Evolutionary conservation across 306 rosid species (phyloP).

Genomic region (Rosa lucieae): DNA sequence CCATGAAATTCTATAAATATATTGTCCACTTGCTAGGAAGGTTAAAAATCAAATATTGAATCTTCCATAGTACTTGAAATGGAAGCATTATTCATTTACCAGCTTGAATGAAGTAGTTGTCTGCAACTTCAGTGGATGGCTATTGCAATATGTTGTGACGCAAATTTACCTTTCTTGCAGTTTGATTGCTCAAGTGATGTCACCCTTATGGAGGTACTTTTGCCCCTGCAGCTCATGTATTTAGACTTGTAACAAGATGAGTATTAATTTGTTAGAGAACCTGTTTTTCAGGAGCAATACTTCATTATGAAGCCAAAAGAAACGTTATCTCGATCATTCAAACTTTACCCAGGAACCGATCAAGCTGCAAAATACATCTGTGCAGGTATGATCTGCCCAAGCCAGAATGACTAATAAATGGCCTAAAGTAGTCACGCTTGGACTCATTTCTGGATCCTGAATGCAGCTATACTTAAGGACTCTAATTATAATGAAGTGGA

Average conservation of each 20-base stretch:
- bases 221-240: background rate
- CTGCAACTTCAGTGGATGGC: conserved; percentile 4
- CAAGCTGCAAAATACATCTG: conserved; percentile 88
- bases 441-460: conserved; percentile 7
- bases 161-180: conserved; percentile 51
- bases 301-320: conserved; percentile 84
- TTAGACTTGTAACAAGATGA: background rate
- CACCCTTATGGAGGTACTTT: conserved; percentile 81
- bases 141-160: conserved; percentile 19
- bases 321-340: conserved; percentile 57
- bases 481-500: conserved; percentile 85
- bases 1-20: too few relatives aligned
- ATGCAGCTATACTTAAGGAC: conserved; percentile 86
- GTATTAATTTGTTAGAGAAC: conserved; percentile 6
- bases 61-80: background rate
- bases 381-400: conserved; percentile 52
- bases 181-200: conserved; percentile 90
- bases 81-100: background rate
- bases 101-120: background rate
- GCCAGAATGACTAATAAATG: conserved; percentile 5
- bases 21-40: background rate
- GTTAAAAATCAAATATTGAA: background rate
- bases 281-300: conserved; percentile 68
- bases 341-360: conserved; percentile 76
- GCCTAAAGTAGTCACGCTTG: background rate